Evolutionary conservation across 176 grass and related monocot genomes (phyloP), one percentile per base, ranked within the genome.

Genomic region (Hordeum marinum): DNA sequence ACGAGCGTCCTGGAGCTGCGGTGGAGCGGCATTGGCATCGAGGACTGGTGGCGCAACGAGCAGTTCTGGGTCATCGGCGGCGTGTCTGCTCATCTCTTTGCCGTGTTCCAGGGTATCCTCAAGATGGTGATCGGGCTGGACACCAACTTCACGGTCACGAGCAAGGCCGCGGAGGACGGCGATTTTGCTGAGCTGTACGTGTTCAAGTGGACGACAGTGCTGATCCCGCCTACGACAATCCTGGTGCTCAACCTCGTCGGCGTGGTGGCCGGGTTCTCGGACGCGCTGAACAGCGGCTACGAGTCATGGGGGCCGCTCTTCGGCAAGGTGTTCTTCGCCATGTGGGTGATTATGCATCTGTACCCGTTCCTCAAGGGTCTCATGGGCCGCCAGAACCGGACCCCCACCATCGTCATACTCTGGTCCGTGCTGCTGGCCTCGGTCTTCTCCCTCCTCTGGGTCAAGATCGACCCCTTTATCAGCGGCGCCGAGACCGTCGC

Each of bases 61-160:
- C 96, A 98, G 78, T 98, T 98, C 85, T 98, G 96, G 93, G 93
- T 95, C 72, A 98, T 98, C 2, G 96, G 96, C 8, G 93, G 96
- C 21, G 87, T 98, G 11, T 98, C 96, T 2, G 96, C 96, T 0
- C 96, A 98, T 37, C 93, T 98, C 63, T 98, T 98, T 41, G 96
- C 96, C 2, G 96, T 98, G 80, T 98, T 98, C 85, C 96, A 98
- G 81, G 93, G 96, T 34, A 90, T 98, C 84, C 87, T 98, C 40
- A 98, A 98, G 87, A 94, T 98, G 91, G 13, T 94, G 0, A 91
- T 94, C 12, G 93, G 96, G 45, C 90, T 98, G 40, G 96, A 98
- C 83, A 98, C 96, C 83, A 98, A 98, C 85, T 98, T 95, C 83
- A 98, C 93, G 1, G 96, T 98, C 32, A 98, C 96, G 1, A 59